These are phyloP conservation scores for Exophiala viscosa DNA, from an alignment of 2,329 filamentous ascomycete genomes.

Conservation along the genomic window DNA sequence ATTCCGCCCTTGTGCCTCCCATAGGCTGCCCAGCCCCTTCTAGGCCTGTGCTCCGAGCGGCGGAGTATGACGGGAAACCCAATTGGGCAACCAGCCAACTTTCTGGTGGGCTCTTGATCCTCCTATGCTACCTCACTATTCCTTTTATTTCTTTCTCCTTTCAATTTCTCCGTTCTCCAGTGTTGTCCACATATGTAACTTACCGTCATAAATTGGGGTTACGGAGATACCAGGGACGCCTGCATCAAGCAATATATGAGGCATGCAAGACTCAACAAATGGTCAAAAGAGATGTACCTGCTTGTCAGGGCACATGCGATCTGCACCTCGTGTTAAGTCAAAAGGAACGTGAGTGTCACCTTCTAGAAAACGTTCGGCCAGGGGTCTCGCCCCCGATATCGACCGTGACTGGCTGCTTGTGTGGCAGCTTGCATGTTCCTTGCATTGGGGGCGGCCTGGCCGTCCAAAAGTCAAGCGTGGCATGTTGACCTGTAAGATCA, in stretches of 20 bases:
- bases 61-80: neutral
- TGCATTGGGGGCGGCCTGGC: slow-evolving; percentile 11
- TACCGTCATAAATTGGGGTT: slow-evolving; percentile 12
- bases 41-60: slow-evolving; percentile 4
- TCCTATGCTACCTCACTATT: slow-evolving; percentile 12
- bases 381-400: neutral
- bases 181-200: slow-evolving; percentile 4
- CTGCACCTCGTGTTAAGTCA: neutral
- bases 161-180: neutral
- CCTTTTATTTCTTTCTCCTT: neutral
- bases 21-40: slow-evolving; percentile 4
- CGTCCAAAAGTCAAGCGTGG: neutral
- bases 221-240: neutral
- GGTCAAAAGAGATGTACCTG: neutral
- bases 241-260: neutral
- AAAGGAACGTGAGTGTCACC: slow-evolving; percentile 14
- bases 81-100: neutral
- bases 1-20: slow-evolving; percentile 12
- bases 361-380: slow-evolving; percentile 20
- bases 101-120: slow-evolving; percentile 10
- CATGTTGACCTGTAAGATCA: neutral
- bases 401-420: slow-evolving; percentile 15
- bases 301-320: slow-evolving; percentile 5
- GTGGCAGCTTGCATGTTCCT: slow-evolving; percentile 13
- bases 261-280: neutral